These are phyloP conservation scores for Penicillium waksmanii DNA, from an alignment of 495 filamentous ascomycete species.

Conservation along the genomic window DNA sequence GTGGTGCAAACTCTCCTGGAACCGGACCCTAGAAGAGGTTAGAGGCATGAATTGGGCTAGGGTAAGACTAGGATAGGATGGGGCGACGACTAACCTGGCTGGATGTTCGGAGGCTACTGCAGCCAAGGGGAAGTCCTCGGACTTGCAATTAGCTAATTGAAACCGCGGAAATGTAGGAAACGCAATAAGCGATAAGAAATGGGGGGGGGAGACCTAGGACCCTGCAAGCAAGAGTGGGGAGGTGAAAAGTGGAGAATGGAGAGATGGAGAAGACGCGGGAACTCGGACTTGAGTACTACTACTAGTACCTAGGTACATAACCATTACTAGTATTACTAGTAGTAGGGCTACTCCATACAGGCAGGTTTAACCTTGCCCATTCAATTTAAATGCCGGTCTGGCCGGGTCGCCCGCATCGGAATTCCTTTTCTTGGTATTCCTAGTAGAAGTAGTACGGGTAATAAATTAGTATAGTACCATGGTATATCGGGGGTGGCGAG, in stretches of 20 bases:
- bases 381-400: not conserved
- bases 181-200: constrained; percentile 15
- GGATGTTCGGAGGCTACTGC: constrained; percentile 13
- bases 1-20: not conserved
- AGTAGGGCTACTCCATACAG: not conserved
- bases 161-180: constrained; percentile 3
- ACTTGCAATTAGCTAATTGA: constrained; percentile 28
- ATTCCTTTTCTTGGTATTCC: constrained; percentile 11
- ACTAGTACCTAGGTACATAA: not conserved
- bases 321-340: no score
- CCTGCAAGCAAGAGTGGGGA: not conserved
- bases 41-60: not conserved
- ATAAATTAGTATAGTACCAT: not conserved
- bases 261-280: no score
- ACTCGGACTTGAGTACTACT: not conserved
- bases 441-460: no score
- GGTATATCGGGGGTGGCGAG: no score
- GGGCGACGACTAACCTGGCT: constrained; percentile 1
- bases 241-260: constrained; percentile 2
- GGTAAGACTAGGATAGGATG: not conserved
- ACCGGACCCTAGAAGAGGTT: not conserved
- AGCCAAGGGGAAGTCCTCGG: constrained; percentile 11
- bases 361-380: not conserved
- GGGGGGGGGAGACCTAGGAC: not conserved
- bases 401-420: constrained; percentile 7